phyloP scores from a whole-genome alignment of 2,329 filamentous ascomycete species.

The Ceratocystis smalleyi region DNA sequence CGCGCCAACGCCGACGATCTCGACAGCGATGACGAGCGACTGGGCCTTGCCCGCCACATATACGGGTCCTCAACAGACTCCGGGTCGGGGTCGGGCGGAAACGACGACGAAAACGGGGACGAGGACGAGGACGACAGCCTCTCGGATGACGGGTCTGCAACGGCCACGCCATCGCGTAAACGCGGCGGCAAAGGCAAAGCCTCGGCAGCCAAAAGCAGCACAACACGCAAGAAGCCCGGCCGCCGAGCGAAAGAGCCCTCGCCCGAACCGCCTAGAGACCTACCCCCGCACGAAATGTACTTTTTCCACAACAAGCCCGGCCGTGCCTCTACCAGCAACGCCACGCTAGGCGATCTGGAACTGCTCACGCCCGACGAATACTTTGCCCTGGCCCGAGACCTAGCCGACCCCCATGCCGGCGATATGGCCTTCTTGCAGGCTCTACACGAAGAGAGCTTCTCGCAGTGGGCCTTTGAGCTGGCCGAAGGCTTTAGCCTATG shows the following conservation, averaged over 20 bases:
- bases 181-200: slow-evolving; percentile 19
- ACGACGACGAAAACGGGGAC: slow-evolving; percentile 33
- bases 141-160: slow-evolving; percentile 28
- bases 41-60: slow-evolving; percentile 54
- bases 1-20: slow-evolving; percentile 47
- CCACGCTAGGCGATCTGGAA: slow-evolving; percentile 57
- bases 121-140: slow-evolving; percentile 22
- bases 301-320: slow-evolving; percentile 85
- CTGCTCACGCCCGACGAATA: slow-evolving; percentile 87
- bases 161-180: slow-evolving; percentile 32
- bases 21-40: slow-evolving; percentile 58
- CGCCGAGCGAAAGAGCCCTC: slow-evolving; percentile 42
- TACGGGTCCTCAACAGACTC: slow-evolving; percentile 29
- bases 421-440: slow-evolving; percentile 58
- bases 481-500: slow-evolving; percentile 76
- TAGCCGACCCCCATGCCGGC: slow-evolving; percentile 44
- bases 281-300: slow-evolving; percentile 80
- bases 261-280: slow-evolving; percentile 63
- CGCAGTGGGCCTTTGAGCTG: slow-evolving; percentile 87
- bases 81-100: slow-evolving; percentile 27
- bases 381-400: slow-evolving; percentile 41
- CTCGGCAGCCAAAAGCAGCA: slow-evolving; percentile 16
- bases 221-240: slow-evolving; percentile 21
- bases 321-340: slow-evolving; percentile 68
- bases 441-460: slow-evolving; percentile 66